Conservation (phyloP, 371 early-diverging fungal genomes). For the Apophysomyces sp. region DNA sequence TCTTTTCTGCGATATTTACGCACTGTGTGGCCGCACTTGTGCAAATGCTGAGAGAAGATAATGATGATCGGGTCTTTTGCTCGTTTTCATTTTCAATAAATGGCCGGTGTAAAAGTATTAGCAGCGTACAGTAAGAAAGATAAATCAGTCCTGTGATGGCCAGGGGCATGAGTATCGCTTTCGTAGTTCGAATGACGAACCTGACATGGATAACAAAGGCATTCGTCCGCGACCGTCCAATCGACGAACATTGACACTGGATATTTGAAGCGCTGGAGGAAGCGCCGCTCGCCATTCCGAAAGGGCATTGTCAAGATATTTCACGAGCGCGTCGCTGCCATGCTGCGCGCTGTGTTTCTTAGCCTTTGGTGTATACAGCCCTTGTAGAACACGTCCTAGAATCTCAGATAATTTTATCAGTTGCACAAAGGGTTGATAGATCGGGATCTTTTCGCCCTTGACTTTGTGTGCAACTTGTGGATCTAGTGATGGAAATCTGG, state of each 20-base stretch:
- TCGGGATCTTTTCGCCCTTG: constrained; percentile 33
- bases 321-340: constrained; percentile 49
- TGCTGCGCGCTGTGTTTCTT: constrained; percentile 45
- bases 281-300: constrained; percentile 43
- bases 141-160: constrained; percentile 44
- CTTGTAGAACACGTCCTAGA: constrained; percentile 43
- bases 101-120: constrained; percentile 59
- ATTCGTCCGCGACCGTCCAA: constrained; percentile 28
- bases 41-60: constrained; percentile 56
- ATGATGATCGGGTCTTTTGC: constrained; percentile 24
- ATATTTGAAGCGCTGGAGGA: constrained; percentile 42
- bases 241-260: constrained; percentile 25
- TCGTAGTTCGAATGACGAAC: constrained; percentile 10
- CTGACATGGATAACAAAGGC: constrained; percentile 44
- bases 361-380: constrained; percentile 48
- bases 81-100: constrained; percentile 44
- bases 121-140: constrained; percentile 46
- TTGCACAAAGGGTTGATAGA: constrained; percentile 52
- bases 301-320: constrained; percentile 38
- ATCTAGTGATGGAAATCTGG: constrained; percentile 41
- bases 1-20: constrained; percentile 41
- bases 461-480: constrained; percentile 28
- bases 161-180: neutral
- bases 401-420: constrained; percentile 46
- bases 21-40: constrained; percentile 56